Conservation (phyloP, 176 grass and related monocot species). For the Triticum monococcum region DNA sequence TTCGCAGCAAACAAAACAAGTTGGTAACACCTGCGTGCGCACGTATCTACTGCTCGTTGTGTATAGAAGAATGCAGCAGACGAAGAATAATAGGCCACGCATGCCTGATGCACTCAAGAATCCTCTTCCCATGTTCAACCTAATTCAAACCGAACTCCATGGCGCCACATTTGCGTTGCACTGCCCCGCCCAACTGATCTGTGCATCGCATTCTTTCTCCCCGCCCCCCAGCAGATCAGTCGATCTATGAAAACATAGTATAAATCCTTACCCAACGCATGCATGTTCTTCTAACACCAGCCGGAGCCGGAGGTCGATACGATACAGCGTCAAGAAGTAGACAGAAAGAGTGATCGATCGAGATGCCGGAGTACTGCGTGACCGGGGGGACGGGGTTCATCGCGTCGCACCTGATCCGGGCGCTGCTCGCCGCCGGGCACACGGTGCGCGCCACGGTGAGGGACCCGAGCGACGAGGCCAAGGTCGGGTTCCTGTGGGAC, state of each 20-base stretch:
- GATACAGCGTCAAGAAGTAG: no score
- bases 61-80: neutral
- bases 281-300: neutral
- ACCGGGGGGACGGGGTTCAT: conserved; percentile 83
- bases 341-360: neutral
- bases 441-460: conserved; percentile 71
- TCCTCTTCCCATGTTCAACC: conserved; percentile 37
- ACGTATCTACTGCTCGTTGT: neutral
- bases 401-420: conserved; percentile 58
- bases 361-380: conserved; percentile 75
- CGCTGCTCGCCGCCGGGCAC: conserved; percentile 58
- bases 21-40: neutral
- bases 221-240: neutral
- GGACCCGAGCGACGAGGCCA: conserved; percentile 52
- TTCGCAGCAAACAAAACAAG: no score
- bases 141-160: conserved; percentile 28
- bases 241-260: neutral
- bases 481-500: conserved; percentile 76
- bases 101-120: neutral
- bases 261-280: neutral
- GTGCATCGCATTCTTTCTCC: neutral
- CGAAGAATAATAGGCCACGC: conserved; percentile 6
- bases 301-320: neutral
- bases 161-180: neutral
- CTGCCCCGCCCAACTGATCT: neutral